Base-by-base conservation (phyloP, 2,329 filamentous ascomycete genomes). In the Colletotrichum lentis region DNA sequence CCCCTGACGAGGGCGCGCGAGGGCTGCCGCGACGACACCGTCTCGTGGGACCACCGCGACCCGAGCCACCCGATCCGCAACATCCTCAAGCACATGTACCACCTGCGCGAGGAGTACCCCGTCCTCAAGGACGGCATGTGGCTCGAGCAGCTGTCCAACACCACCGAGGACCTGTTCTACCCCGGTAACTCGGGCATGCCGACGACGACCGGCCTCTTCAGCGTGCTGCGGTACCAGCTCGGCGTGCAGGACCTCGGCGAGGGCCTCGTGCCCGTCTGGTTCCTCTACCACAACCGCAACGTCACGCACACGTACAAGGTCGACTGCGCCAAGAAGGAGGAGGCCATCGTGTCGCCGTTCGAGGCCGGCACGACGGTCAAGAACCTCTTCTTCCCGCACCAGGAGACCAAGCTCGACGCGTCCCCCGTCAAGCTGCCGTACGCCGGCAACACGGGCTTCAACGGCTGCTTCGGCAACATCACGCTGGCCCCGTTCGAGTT, bases 331-430 rank as follows among this genome's bases (percentile, higher is more conserved):
- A 70, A 73, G 44, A 76, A 75, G 27, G 77, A 81, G 46, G 77
- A 76, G 1, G 85, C 85, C 1, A 80, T 90, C 39, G 77, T 90
- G 47, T 79, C 88, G 11, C 86, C 88, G 0, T 91, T 87, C 65
- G 77, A 77, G 4, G 83, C 77, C 2, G 84, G 82, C 8, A 85
- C 82, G 1, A 85, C 80, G 0, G 87, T 91, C 66, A 87, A 85
- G 74, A 90, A 89, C 72, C 74, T 91, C 10, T 88, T 91, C 74
- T 86, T 85, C 72, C 87, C 88, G 0, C 88, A 86, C 72, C 86
- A 89, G 39, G 82, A 86, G 71, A 78, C 84, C 62, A 81, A 76
- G 1, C 77, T 90, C 22, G 79, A 80, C 57, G 73, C 76, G 1
- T 84, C 85, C 1, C 74, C 79, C 2, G 75, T 79, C 5, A 79